Evolutionary conservation across 768 basidiomycete genomes (phyloP), one percentile per base, ranked within the genome.

Genomic region (Boletus speciosus): DNA sequence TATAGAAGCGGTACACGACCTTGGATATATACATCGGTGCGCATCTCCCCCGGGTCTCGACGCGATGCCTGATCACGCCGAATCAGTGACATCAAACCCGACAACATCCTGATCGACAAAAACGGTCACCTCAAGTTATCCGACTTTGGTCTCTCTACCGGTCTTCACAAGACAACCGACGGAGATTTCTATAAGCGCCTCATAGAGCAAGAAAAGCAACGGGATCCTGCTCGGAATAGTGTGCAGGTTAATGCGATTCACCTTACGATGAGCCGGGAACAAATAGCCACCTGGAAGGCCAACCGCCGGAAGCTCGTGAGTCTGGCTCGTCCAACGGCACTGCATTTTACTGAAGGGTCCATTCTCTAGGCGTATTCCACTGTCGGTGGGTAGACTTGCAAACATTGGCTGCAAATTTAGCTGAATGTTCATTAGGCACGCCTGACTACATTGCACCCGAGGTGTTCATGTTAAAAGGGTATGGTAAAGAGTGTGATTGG

Each of bases 401-500:
- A 23, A 38, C 3, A 9, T 23, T 40, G 19, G 11, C 5, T 2
- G 6, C 31, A 16, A 11, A 35, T 10, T 39, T 46, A 31, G 3
- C 53, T 57, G 11, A 69, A 39, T 40, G 11, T 16, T 19, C 32
- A n/a, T 19, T 35, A 70, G 69, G 69, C 47, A 70, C 69, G 11
- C 69, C 69, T 32, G 69, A 57, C 47, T 82, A 96, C 81, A 98
- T 98, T 64, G 94, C 95, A 0, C 95, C 95, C 4, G 95, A 98
- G 66, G 96, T 98, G 62, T 98, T 99, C 79, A 74, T 93, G 69
- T 88, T 96, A 76, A 89, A 96, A 67, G 96, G 96, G 5, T 99
- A 99, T 63, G 93, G 94, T 44, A 95, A 96, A 72, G 96, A 98
- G 73, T 98, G 96, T 67, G 96, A 99, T 73, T 99, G 96, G 96